Evolutionary conservation across 2,329 filamentous ascomycete genomes (phyloP), one percentile per base, ranked within the genome.

Genomic region (Clarireedia hainanense): DNA sequence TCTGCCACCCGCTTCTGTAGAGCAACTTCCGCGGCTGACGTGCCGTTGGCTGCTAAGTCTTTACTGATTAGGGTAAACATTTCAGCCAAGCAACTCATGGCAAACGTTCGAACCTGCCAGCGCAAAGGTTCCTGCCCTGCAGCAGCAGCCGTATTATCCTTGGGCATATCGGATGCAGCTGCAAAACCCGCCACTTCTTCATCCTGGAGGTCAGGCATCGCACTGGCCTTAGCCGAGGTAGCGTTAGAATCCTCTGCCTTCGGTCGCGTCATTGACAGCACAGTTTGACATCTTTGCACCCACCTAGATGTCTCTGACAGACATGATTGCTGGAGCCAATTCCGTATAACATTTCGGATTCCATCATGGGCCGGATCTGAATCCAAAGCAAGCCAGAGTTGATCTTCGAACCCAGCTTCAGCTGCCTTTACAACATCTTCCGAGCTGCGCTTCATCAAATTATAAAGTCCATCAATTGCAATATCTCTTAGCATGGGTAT

Each of bases 151-250:
- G 76, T 71, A 47, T 83, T 81, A 40, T 86, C 80, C 49, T 80
- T 81, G 4, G 72, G 75, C 3, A 76, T 80, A 26, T 83, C 85
- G 27, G 79, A 59, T 27, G 85, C 82, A n/a, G 85, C 82, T 34
- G 91, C 91, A 67, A 99, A 97, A 0, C 94, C 94, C 52, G 94
- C 94, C 37, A 96, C 92, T 70, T 99, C 95, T 69, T 99, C 94
- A 68, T 99, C 94, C 60, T 92, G 88, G 0, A 97, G 73, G 64
- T 99, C 94, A n/a, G 89, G 79, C 12, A 80, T 76, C 4, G 78
- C 75, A 9, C 75, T 77, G 6, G 72, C 69, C 63, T 76, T 80
- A 10, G 75, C 70, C 4, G 75, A 72, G 10, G 70, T 68, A 17
- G 72, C 72, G 5, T 72, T 68, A 0, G 75, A 69, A 45, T 80